phyloP scores from a whole-genome alignment of 768 basidiomycete genomes.

The Trametes elegans region DNA sequence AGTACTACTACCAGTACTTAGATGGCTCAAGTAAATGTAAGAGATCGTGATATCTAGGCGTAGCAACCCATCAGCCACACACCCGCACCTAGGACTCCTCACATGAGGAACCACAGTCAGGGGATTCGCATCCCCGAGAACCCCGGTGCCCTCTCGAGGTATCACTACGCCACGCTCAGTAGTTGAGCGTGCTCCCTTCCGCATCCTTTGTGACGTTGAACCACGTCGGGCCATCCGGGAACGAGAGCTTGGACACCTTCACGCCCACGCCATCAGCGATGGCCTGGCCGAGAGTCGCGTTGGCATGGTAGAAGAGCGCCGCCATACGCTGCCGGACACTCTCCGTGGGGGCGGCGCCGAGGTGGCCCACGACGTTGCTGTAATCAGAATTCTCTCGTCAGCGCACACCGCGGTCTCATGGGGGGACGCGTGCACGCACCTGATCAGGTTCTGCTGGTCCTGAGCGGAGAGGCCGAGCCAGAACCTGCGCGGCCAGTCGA shows the following conservation, averaged over 20 bases:
- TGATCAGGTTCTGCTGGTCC: conserved; percentile 38
- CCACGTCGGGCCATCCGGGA: conserved; percentile 26
- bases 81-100: too few species aligned
- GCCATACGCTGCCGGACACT: conserved; percentile 33
- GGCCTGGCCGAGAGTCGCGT: conserved; percentile 33
- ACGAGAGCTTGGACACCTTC: conserved; percentile 17
- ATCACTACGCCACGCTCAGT: too few species aligned
- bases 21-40: too few species aligned
- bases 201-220: conserved; percentile 22
- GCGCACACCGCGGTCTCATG: background rate
- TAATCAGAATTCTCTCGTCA: background rate
- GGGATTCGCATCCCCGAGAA: too few species aligned
- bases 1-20: too few species aligned
- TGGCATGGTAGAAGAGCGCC: conserved; percentile 37
- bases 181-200: conserved; percentile 20
- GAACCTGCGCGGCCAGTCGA: conserved; percentile 39
- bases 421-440: conserved; percentile 7
- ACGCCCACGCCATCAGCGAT: conserved; percentile 35
- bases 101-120: background rate
- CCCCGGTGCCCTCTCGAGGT: too few species aligned
- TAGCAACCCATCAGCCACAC: too few species aligned
- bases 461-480: conserved; percentile 35
- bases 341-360: conserved; percentile 33
- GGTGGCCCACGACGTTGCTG: conserved; percentile 38
- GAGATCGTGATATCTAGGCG: too few species aligned